Base-by-base conservation (phyloP, 441 rosid species). In the Populus hybrid region DNA sequence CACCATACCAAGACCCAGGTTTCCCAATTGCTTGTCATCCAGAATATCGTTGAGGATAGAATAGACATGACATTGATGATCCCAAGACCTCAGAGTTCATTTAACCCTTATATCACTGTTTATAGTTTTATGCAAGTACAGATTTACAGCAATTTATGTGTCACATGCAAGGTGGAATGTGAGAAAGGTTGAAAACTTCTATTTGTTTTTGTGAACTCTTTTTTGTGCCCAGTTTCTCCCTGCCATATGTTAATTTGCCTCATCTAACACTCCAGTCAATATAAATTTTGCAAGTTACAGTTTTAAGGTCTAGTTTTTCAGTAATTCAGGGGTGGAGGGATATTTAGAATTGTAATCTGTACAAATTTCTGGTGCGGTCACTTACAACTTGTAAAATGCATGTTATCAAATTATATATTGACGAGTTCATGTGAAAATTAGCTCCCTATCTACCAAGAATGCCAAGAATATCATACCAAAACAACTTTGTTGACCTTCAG, bases 401-500 rank as follows among this genome's bases (percentile, higher is more conserved):
- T n/a, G 66, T 21, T 3, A 61, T 61, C 2, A 0, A 61, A 9
- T 3, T 8, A 61, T 9, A 6, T 21, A 9, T 21, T 8, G 66
- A 61, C 0, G 66, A 61, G 66, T 61, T 61, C 30, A 75, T 26
- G 2, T 38, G 30, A 18, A 65, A 8, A 40, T 42, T 18, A 61
- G 66, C 26, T 66, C 26, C 64, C 46, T 18, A 21, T 14, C 20
- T 38, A 67, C 50, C 38, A 68, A 75, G 76, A 50, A 80, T 23
- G 74, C 69, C 70, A 63, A 70, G 76, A 73, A 81, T 23, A 67
- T 28, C 88, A 9, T 88, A 93, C 99, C 97, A 82, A 79, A 23
- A 91, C 83, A 77, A 93, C 81, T 85, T 95, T 95, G 50, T 87
- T 88, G 80, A 89, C 89, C 87, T 92, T 95, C 69, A 93, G 80